Conservation (phyloP, 805 yeast species). For the Phaffomyces antillensis region DNA sequence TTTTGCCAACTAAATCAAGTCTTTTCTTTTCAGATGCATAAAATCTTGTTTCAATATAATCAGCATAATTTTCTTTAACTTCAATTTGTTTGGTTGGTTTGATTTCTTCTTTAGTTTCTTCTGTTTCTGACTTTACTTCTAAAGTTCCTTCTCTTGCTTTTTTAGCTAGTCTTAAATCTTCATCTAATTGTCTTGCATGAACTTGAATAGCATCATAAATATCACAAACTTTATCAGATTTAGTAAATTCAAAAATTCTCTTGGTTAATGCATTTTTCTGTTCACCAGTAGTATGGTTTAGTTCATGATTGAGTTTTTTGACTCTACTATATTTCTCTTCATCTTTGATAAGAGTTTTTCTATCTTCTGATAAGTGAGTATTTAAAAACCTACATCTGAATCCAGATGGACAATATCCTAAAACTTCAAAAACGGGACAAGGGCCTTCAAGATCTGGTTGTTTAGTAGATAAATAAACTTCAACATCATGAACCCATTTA, state of each 20-base stretch:
- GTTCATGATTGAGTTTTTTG: constrained; percentile 40
- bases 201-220: constrained; percentile 55
- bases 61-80: constrained; percentile 32
- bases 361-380: constrained; percentile 53
- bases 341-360: constrained; percentile 34
- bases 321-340: constrained; percentile 30
- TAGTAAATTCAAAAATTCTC: constrained; percentile 51
- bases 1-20: constrained; percentile 61
- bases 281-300: constrained; percentile 51
- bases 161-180: constrained; percentile 26
- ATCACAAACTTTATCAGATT: constrained; percentile 50
- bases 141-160: constrained; percentile 16
- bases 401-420: constrained; percentile 92
- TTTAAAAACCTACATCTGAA: constrained; percentile 86
- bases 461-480: constrained; percentile 55
- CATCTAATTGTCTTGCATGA: constrained; percentile 30
- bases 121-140: background rate
- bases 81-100: constrained; percentile 6
- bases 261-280: constrained; percentile 30
- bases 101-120: constrained; percentile 11
- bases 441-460: constrained; percentile 63
- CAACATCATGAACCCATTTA: constrained; percentile 69
- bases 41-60: constrained; percentile 73
- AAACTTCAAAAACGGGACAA: constrained; percentile 77
- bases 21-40: constrained; percentile 76